Evolutionary conservation across 2,329 filamentous ascomycete genomes (phyloP).

Genomic region (Ampelomyces quisqualis): DNA sequence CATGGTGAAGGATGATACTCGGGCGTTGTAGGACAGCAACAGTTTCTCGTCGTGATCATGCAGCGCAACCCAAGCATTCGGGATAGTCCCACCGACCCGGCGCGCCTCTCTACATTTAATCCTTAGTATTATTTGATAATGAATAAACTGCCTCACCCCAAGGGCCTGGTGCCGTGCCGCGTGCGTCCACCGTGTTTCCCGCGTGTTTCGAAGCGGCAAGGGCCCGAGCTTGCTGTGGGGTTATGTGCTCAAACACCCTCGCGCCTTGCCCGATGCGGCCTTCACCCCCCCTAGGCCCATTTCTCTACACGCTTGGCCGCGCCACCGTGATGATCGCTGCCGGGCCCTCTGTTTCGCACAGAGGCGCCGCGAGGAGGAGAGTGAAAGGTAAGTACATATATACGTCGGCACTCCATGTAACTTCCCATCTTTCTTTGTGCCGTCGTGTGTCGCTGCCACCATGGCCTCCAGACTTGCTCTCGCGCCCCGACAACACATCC

Average conservation of each 20-base stretch:
- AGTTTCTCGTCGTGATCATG: too few relatives aligned
- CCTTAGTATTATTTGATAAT: too few relatives aligned
- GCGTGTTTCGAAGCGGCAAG: slow-evolving; percentile 5
- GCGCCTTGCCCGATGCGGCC: slow-evolving; percentile 14
- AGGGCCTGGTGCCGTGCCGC: neutral
- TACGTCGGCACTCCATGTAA: slow-evolving; percentile 8
- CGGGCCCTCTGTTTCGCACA: slow-evolving; percentile 12
- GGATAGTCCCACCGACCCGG: neutral
- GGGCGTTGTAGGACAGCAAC: too few relatives aligned
- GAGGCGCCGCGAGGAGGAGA: too few relatives aligned
- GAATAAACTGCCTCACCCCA: neutral
- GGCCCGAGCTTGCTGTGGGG: slow-evolving; percentile 28
- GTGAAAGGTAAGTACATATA: too few relatives aligned
- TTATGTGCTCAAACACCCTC: slow-evolving; percentile 36
- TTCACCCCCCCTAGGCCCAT: slow-evolving; percentile 1
- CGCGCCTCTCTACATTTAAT: neutral
- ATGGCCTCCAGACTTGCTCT: slow-evolving; percentile 19
- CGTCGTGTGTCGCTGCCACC: slow-evolving; percentile 20
- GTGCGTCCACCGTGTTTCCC: slow-evolving; percentile 3
- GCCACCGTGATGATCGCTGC: slow-evolving; percentile 10
- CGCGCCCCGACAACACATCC: slow-evolving; percentile 46
- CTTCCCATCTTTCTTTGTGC: slow-evolving; percentile 10
- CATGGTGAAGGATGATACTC: slow-evolving; percentile 17
- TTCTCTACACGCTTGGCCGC: slow-evolving; percentile 22
- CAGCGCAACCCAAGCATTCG: neutral